Conservation (phyloP, 2,329 filamentous ascomycete genomes). For the Colletotrichum higginsianum region DNA sequence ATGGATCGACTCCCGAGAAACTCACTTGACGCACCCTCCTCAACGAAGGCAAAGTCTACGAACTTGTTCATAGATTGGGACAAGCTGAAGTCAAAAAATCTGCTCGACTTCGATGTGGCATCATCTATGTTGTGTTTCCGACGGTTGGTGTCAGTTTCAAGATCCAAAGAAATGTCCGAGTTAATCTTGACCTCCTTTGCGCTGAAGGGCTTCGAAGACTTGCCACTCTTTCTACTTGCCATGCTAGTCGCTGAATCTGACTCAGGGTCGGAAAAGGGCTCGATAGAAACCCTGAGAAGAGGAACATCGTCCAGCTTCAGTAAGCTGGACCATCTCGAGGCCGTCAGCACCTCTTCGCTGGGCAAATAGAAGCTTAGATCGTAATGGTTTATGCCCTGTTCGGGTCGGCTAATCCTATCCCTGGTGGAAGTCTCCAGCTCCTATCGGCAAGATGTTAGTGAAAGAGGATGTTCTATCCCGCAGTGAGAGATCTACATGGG, state of each 20-base stretch:
- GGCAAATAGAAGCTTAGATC: background rate
- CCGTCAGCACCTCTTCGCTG: background rate
- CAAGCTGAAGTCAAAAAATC: no score
- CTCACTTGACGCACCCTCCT: background rate
- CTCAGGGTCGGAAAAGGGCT: background rate
- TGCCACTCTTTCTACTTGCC: background rate
- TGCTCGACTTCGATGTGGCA: no score
- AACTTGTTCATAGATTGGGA: background rate
- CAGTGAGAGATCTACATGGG: no score
- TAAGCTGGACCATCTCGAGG: background rate
- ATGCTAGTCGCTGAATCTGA: background rate
- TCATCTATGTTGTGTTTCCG: no score
- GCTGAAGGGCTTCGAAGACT: background rate
- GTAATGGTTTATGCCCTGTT: background rate
- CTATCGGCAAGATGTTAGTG: background rate
- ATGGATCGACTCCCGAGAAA: background rate
- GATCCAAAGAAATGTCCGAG: background rate
- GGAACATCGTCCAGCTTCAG: background rate
- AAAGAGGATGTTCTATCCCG: no score
- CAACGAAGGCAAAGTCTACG: background rate
- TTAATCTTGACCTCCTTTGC: background rate
- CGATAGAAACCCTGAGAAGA: background rate
- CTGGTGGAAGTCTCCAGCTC: background rate
- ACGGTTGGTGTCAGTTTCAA: background rate
- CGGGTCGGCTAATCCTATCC: background rate